phyloP scores from a whole-genome alignment of 169 alveolate species.

The Condylostoma magnum region DNA sequence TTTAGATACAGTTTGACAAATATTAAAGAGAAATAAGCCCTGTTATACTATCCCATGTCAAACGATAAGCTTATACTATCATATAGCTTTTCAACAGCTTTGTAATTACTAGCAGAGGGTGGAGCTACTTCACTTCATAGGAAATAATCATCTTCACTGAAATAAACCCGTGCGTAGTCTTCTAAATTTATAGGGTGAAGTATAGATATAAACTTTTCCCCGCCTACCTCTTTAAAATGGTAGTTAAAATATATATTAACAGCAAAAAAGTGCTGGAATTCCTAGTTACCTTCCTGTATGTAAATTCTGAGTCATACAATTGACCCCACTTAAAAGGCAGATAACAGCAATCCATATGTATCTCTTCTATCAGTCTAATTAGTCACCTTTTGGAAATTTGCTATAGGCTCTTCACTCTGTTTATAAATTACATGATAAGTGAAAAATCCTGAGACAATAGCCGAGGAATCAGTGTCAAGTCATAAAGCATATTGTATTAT shows the following conservation, averaged over 20 bases:
- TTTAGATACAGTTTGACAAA: neutral
- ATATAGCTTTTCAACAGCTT: neutral
- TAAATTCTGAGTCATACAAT: slow-evolving; percentile 13
- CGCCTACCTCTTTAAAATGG: neutral
- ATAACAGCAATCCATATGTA: slow-evolving; percentile 6
- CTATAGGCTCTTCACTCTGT: slow-evolving; percentile 3
- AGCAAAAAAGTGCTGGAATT: neutral
- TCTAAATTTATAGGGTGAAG: neutral
- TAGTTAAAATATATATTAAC: slow-evolving; percentile 18
- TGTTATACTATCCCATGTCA: slow-evolving; percentile 4
- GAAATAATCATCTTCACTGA: slow-evolving; percentile 4
- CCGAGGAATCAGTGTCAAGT: slow-evolving; percentile 12
- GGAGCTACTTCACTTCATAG: neutral
- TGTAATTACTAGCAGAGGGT: neutral
- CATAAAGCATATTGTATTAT: slow-evolving; percentile 23
- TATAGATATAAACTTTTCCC: neutral
- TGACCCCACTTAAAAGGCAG: slow-evolving; percentile 6
- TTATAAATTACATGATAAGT: neutral
- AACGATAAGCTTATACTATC: neutral
- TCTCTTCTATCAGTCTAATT: neutral
- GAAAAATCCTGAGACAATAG: slow-evolving; percentile 17
- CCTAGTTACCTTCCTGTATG: neutral
- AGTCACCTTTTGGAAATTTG: neutral
- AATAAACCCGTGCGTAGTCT: slow-evolving; percentile 17
- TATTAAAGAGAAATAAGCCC: neutral